Evolutionary conservation across 1,284 basidiomycete species (phyloP).

Genomic region (Blastosporella zonata): DNA sequence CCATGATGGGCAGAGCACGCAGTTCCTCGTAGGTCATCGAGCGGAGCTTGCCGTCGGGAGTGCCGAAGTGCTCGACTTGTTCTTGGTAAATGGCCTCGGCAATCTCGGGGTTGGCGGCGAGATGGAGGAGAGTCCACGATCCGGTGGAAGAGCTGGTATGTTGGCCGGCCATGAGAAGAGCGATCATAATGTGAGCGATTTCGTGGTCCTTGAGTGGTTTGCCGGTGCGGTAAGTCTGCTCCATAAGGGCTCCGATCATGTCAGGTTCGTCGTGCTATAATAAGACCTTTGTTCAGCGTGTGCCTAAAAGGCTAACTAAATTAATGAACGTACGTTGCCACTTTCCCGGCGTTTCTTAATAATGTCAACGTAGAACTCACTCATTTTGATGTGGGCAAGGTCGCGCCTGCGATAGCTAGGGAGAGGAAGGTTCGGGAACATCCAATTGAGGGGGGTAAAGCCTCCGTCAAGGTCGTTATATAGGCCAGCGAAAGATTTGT

Average conservation of each 20-base stretch:
- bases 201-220: conserved; percentile 81
- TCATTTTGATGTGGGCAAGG: conserved; percentile 90
- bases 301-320: not conserved
- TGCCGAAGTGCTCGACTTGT: conserved; percentile 82
- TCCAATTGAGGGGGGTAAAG: conserved; percentile 90
- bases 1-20: conserved; percentile 79
- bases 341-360: conserved; percentile 72
- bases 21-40: conserved; percentile 88
- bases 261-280: conserved; percentile 65
- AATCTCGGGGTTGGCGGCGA: conserved; percentile 79
- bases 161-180: conserved; percentile 95
- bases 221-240: conserved; percentile 87
- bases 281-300: not conserved
- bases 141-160: conserved; percentile 94
- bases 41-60: conserved; percentile 78
- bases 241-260: conserved; percentile 89
- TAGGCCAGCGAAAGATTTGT: conserved; percentile 83
- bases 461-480: conserved; percentile 93
- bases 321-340: conserved; percentile 35
- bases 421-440: conserved; percentile 93
- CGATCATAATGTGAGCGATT: conserved; percentile 97
- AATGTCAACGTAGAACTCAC: conserved; percentile 90
- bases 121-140: conserved; percentile 90
- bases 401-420: conserved; percentile 85
- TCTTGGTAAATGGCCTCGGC: conserved; percentile 86